These are phyloP conservation scores for Parietaria judaica DNA, from an alignment of 306 rosid genomes.

Conservation along the genomic window DNA sequence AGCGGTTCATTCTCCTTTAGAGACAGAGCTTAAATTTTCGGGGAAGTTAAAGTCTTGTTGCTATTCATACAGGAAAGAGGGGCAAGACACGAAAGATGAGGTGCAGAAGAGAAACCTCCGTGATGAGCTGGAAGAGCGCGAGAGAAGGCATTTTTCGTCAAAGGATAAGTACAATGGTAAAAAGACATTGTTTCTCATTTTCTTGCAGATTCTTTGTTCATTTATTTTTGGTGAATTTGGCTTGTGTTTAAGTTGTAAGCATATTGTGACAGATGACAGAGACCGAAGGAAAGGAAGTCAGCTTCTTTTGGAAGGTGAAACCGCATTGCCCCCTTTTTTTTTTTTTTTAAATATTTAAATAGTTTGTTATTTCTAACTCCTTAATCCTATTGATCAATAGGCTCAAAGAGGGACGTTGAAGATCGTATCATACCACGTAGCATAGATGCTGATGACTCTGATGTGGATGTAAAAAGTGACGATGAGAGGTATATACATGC, in stretches of 20 bases:
- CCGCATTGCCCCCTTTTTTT: slow-evolving; percentile 7
- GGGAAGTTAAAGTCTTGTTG: neutral
- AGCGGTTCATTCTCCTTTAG: too few species aligned
- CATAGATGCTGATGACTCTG: too few species aligned
- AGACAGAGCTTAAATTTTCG: too few species aligned
- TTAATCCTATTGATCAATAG: slow-evolving; percentile 33
- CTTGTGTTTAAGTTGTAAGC: slow-evolving; percentile 11
- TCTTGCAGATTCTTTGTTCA: neutral
- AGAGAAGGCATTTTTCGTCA: slow-evolving; percentile 82
- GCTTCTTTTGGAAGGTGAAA: slow-evolving; percentile 50
- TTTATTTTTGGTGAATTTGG: slow-evolving; percentile 9
- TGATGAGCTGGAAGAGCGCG: slow-evolving; percentile 87
- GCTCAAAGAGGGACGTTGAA: slow-evolving; percentile 62
- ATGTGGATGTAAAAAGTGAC: slow-evolving; percentile 79
- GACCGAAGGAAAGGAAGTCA: slow-evolving; percentile 50
- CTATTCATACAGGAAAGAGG: slow-evolving; percentile 49
- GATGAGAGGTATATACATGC: slow-evolving; percentile 46
- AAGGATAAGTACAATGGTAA: slow-evolving; percentile 76
- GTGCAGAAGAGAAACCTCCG: slow-evolving; percentile 76
- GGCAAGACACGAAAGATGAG: slow-evolving; percentile 87
- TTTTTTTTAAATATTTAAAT: neutral
- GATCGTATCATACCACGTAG: slow-evolving; percentile 76
- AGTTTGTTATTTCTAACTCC: too few species aligned
- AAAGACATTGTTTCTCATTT: neutral
- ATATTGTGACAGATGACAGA: slow-evolving; percentile 67